Evolutionary conservation across 305 asterid genomes (phyloP).

Genomic region (Fraxinus paxiana): DNA sequence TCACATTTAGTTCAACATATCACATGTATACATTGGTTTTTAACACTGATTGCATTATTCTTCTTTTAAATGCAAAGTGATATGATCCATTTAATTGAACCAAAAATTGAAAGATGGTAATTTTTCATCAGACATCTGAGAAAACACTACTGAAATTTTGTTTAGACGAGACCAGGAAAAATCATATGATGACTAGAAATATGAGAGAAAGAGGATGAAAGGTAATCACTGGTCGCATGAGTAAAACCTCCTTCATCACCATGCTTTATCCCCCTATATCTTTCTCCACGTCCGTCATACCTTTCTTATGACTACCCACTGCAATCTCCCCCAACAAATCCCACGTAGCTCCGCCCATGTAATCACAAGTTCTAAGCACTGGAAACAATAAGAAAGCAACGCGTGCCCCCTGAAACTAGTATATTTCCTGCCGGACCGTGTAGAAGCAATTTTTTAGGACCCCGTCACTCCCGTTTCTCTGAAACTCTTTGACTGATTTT

Average conservation of each 20-base stretch:
- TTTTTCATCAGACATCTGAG: background rate
- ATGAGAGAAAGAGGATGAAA: background rate
- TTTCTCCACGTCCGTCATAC: background rate
- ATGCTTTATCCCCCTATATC: background rate
- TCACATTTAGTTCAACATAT: no score
- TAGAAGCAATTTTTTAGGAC: background rate
- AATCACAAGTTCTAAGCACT: background rate
- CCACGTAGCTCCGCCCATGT: background rate
- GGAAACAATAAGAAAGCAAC: background rate
- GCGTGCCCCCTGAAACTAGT: background rate
- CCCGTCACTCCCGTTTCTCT: background rate
- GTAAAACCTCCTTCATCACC: background rate
- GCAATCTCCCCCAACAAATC: background rate
- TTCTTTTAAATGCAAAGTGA: no score
- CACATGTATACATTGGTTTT: no score
- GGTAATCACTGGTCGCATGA: background rate
- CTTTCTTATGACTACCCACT: background rate
- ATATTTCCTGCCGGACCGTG: background rate
- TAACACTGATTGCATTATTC: no score
- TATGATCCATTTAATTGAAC: background rate
- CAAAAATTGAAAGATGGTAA: background rate
- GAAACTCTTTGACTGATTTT: background rate
- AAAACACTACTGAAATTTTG: background rate
- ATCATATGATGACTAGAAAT: background rate
- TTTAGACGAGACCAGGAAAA: background rate